Conservation (phyloP, 306 rosid species). For the Senna tora region DNA sequence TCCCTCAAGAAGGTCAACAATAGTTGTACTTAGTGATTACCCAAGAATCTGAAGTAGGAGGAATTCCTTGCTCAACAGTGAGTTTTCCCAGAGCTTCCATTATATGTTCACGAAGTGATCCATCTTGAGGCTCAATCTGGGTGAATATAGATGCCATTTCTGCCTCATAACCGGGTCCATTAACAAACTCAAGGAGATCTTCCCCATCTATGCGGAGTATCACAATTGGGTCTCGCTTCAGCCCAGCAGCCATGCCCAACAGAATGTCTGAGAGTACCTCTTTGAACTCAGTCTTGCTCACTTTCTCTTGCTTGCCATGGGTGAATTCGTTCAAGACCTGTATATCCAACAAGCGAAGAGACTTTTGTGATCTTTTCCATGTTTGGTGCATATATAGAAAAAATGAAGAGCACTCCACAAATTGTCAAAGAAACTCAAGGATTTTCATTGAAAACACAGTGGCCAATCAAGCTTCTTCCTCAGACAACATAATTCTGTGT, state of each 20-base stretch:
- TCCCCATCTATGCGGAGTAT: slow-evolving; percentile 95
- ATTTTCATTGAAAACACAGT: background rate
- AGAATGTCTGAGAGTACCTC: slow-evolving; percentile 89
- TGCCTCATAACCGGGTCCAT: slow-evolving; percentile 63
- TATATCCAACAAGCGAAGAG: slow-evolving; percentile 21
- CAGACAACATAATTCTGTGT: background rate
- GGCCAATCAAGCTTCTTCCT: background rate
- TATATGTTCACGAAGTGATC: slow-evolving; percentile 57
- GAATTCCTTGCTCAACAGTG: slow-evolving; percentile 92
- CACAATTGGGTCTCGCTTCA: slow-evolving; percentile 88
- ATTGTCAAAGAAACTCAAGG: background rate
- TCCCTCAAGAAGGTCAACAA: slow-evolving; percentile 25
- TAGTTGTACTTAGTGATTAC: slow-evolving; percentile 46
- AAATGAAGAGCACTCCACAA: background rate
- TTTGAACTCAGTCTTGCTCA: slow-evolving; percentile 90
- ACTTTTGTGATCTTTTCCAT: slow-evolving; percentile 22
- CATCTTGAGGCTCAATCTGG: slow-evolving; percentile 49
- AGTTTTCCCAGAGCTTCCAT: slow-evolving; percentile 70
- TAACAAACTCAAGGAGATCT: slow-evolving; percentile 84
- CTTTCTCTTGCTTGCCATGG: slow-evolving; percentile 84
- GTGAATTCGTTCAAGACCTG: slow-evolving; percentile 91
- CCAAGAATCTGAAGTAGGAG: slow-evolving; percentile 94
- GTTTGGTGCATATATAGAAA: background rate
- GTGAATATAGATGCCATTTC: slow-evolving; percentile 67
- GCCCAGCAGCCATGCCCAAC: slow-evolving; percentile 96